A percentile compares a stretch with the other conserved stretches of the same genome.
phyloP scores from a whole-genome alignment of 345 rosid species.

The Salix dunnii region DNA sequence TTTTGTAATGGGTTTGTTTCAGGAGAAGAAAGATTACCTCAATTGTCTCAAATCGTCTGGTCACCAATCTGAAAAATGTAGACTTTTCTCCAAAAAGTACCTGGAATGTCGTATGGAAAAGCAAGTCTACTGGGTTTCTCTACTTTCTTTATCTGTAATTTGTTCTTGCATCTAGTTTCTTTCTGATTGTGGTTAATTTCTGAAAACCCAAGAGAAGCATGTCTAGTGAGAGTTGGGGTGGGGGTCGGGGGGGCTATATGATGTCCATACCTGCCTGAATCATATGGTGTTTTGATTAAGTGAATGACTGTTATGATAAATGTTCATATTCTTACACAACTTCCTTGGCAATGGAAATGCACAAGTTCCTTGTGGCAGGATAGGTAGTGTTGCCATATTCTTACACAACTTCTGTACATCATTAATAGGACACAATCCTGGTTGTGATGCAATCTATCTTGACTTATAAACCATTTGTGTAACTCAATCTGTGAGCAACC shows the following conservation, averaged over 20 bases:
- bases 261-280: background rate
- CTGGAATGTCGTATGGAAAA: slow-evolving; percentile 90
- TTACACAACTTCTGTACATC: background rate
- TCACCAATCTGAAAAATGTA: slow-evolving; percentile 76
- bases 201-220: background rate
- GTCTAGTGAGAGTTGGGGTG: background rate
- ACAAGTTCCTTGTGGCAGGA: background rate
- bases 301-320: too few relatives aligned
- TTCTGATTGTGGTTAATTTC: background rate
- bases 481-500: too few relatives aligned
- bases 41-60: slow-evolving; percentile 72
- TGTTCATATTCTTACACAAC: background rate
- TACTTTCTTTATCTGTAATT: background rate
- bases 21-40: slow-evolving; percentile 94
- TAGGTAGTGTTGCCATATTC: background rate
- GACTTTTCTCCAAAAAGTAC: slow-evolving; percentile 68
- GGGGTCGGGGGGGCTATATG: background rate
- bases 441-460: too few relatives aligned
- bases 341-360: background rate
- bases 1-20: slow-evolving; percentile 12
- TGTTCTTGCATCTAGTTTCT: background rate
- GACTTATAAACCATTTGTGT: too few relatives aligned
- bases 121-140: slow-evolving; percentile 39
- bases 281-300: too few relatives aligned
- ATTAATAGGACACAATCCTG: background rate